These are phyloP conservation scores for Oropetium thomaeum DNA, from an alignment of 176 grass and related monocot species.

Conservation along the genomic window DNA sequence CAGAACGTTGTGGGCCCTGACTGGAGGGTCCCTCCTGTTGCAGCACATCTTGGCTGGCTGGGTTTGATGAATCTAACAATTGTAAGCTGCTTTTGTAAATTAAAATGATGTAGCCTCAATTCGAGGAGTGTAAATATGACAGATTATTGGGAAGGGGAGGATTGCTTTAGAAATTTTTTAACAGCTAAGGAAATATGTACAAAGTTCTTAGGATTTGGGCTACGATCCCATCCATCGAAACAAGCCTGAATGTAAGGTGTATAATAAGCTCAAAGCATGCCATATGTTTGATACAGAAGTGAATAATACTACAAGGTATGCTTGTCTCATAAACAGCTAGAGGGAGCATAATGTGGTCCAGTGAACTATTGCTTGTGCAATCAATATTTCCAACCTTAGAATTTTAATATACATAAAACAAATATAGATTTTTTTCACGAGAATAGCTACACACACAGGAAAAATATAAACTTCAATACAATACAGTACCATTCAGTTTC, in stretches of 20 bases:
- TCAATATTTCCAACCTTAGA: neutral
- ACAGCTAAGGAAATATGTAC: neutral
- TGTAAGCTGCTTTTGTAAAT: slow-evolving; percentile 16
- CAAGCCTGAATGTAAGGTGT: neutral
- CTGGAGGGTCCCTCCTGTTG: neutral
- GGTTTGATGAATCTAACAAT: slow-evolving; percentile 22
- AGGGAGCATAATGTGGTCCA: too few species aligned
- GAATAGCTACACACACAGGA: neutral
- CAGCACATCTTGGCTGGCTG: neutral
- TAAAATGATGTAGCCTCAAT: neutral
- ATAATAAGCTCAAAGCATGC: neutral
- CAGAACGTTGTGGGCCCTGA: neutral
- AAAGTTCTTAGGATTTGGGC: neutral
- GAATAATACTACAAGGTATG: neutral
- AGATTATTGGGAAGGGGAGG: neutral
- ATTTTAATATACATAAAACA: neutral
- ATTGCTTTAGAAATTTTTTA: neutral
- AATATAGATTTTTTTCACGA: neutral
- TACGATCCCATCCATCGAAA: neutral
- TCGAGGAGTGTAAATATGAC: slow-evolving; percentile 34
- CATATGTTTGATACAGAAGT: neutral
- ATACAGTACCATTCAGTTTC: neutral
- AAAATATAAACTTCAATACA: neutral
- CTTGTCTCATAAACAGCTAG: neutral
- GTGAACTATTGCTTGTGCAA: neutral